A percentile compares a stretch with the other conserved stretches of the same genome.
These are phyloP conservation scores for Bipolaris bicolor DNA, from an alignment of 2,329 filamentous ascomycete species.

Conservation along the genomic window DNA sequence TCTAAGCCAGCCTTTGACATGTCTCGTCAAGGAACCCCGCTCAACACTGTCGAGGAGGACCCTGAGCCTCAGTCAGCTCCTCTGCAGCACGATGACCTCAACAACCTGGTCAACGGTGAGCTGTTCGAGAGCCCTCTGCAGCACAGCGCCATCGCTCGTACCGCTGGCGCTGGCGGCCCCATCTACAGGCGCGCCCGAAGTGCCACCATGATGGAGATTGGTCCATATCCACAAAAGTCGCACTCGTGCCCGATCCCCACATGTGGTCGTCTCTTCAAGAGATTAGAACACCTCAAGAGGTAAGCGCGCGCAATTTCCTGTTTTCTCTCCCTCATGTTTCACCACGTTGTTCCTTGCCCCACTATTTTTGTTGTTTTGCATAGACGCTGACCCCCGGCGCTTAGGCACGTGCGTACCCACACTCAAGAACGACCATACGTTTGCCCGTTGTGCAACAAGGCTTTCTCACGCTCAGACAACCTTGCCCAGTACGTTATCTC, in stretches of 20 bases:
- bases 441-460: slow-evolving; percentile 97
- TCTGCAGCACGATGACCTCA: slow-evolving; percentile 73
- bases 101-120: slow-evolving; percentile 50
- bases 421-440: slow-evolving; percentile 99
- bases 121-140: slow-evolving; percentile 55
- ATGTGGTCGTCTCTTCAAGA: slow-evolving; percentile 96
- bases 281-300: slow-evolving; percentile 98
- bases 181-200: slow-evolving; percentile 89
- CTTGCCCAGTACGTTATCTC: slow-evolving; percentile 80
- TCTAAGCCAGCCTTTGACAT: slow-evolving; percentile 76
- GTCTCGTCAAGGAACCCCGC: slow-evolving; percentile 88
- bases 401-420: slow-evolving; percentile 97
- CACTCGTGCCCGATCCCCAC: slow-evolving; percentile 99
- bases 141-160: slow-evolving; percentile 65
- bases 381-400: slow-evolving; percentile 57
- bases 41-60: slow-evolving; percentile 83
- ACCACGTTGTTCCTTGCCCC: slow-evolving; percentile 15
- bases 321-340: slow-evolving; percentile 16
- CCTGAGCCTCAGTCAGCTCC: slow-evolving; percentile 74
- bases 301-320: slow-evolving; percentile 63
- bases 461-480: slow-evolving; percentile 97
- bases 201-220: slow-evolving; percentile 94
- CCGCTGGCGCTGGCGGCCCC: slow-evolving; percentile 67
- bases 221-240: slow-evolving; percentile 95
- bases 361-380: slow-evolving; percentile 45